Percentiles rank a stretch among this genome's conserved stretches.
Conservation (phyloP, 192 early-diverging fungal species). For the Rhizophagus clarus region DNA sequence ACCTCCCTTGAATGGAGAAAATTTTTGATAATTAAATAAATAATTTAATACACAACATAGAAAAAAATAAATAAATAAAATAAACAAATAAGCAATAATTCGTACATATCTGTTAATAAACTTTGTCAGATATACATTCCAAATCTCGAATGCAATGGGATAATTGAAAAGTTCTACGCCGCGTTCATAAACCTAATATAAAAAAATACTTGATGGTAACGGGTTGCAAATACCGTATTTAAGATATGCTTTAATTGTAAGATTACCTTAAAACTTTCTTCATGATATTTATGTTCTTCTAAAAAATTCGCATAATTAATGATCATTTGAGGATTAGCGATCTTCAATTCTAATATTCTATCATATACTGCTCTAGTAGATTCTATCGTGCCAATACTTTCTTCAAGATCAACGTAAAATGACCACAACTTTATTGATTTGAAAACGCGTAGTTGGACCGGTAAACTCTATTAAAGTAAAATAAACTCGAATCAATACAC, state of each 20-base stretch:
- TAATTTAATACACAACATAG: not conserved
- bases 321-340: conserved; percentile 94
- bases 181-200: conserved; percentile 78
- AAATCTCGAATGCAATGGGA: conserved; percentile 95
- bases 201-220: not conserved
- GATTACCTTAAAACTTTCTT: conserved; percentile 82
- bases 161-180: conserved; percentile 96
- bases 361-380: conserved; percentile 86
- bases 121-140: conserved; percentile 91
- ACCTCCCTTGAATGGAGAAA: conserved; percentile 54
- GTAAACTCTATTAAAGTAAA: conserved; percentile 40
- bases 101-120: conserved; percentile 82
- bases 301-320: conserved; percentile 93
- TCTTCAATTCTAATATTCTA: conserved; percentile 87
- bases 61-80: no score
- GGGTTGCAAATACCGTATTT: not conserved
- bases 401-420: conserved; percentile 93
- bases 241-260: not conserved
- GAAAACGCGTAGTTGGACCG: conserved; percentile 81
- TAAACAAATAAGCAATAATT: no score
- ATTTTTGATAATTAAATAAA: not conserved
- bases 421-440: conserved; percentile 90
- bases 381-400: conserved; percentile 82
- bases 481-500: not conserved
- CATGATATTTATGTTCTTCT: conserved; percentile 87